A percentile compares a stretch with the other conserved stretches of the same genome.
phyloP scores from a whole-genome alignment of 345 rosid genomes.

The Kernera saxatilis region DNA sequence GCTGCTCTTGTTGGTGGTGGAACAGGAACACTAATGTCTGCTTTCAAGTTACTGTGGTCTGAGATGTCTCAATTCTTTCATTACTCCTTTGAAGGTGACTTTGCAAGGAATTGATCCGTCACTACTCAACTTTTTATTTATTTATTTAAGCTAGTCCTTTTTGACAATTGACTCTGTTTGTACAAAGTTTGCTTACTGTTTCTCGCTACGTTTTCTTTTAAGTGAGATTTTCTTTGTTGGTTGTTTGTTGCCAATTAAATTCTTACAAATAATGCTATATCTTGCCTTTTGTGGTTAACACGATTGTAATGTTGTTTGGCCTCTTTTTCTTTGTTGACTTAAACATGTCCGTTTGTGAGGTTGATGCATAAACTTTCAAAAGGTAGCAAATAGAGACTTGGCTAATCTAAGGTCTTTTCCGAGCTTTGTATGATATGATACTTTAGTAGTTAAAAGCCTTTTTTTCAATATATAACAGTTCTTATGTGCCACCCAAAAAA shows the following conservation, averaged over 20 bases:
- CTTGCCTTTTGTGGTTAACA: slow-evolving; percentile 12
- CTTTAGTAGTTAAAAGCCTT: not conserved
- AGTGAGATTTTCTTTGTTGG: not conserved
- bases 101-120: slow-evolving; percentile 9
- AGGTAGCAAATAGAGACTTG: not conserved
- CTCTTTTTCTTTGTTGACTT: slow-evolving; percentile 2
- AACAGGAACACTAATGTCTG: not conserved
- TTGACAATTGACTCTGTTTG: not conserved
- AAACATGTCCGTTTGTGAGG: no score
- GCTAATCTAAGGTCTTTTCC: not conserved
- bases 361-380: not conserved
- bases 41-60: not conserved
- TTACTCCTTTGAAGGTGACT: slow-evolving; percentile 17
- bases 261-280: slow-evolving; percentile 6
- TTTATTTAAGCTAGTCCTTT: not conserved
- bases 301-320: not conserved
- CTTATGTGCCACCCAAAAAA: not conserved
- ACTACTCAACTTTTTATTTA: not conserved
- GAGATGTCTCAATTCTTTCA: slow-evolving; percentile 4
- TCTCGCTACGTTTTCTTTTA: not conserved
- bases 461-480: not conserved
- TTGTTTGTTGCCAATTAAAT: slow-evolving; percentile 7
- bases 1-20: slow-evolving; percentile 17
- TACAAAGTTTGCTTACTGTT: slow-evolving; percentile 3
- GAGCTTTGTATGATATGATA: not conserved